phyloP scores from a whole-genome alignment of 768 basidiomycete genomes.

The Tremella fuciformis region DNA sequence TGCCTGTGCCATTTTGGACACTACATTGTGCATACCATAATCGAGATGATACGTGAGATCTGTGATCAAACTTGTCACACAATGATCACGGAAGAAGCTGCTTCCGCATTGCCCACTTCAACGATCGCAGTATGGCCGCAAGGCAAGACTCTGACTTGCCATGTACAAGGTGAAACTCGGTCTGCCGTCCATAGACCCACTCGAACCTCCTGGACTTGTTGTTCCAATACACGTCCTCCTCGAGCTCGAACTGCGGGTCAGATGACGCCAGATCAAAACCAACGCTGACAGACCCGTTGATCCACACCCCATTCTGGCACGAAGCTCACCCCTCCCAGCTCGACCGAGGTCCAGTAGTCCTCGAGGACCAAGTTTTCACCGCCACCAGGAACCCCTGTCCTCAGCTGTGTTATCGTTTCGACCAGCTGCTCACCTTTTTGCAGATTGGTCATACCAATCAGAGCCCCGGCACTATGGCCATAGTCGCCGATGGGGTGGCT shows the following conservation, averaged over 20 bases:
- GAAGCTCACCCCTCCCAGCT: constrained; percentile 58
- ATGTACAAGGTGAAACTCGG: constrained; percentile 56
- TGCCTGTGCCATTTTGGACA: too few relatives aligned
- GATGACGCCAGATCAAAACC: not conserved
- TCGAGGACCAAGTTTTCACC: constrained; percentile 58
- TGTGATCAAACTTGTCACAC: too few relatives aligned
- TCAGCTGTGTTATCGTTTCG: constrained; percentile 43
- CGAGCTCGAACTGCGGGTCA: constrained; percentile 31
- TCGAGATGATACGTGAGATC: too few relatives aligned
- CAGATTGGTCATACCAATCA: constrained; percentile 51
- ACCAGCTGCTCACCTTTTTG: constrained; percentile 11
- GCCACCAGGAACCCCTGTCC: constrained; percentile 57
- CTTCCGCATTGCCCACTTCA: too few relatives aligned
- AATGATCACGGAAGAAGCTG: too few relatives aligned
- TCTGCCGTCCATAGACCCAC: constrained; percentile 59
- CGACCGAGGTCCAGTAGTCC: constrained; percentile 60
- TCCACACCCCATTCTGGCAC: constrained; percentile 58
- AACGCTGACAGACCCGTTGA: constrained; percentile 17
- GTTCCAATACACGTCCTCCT: constrained; percentile 53
- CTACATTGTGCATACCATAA: too few relatives aligned
- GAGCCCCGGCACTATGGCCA: constrained; percentile 60
- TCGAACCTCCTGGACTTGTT: constrained; percentile 54
- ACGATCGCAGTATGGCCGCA: too few relatives aligned
- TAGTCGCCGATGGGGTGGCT: constrained; percentile 61
- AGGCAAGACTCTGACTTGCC: constrained; percentile 10